Base-by-base conservation (phyloP, 2,329 filamentous ascomycete species). In the Immersiporthe knoxdaviesiana region DNA sequence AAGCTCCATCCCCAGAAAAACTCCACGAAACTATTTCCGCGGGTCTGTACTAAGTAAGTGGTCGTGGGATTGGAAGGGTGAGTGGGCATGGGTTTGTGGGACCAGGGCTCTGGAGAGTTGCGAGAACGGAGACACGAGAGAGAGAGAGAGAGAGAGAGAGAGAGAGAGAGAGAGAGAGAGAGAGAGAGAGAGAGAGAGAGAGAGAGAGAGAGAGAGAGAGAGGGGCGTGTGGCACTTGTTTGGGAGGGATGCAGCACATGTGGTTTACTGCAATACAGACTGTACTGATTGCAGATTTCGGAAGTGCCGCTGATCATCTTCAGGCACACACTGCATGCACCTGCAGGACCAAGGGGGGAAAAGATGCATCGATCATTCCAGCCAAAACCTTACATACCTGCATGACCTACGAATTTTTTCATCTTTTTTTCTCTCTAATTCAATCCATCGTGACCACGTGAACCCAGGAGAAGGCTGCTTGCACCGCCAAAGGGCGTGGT, bases 1-100 rank as follows among this genome's bases (percentile, higher is more conserved):
- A 59, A 59, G 10, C 30, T 3, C 21, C 44, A n/a, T 8, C 24
- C 30, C 24, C 32, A 21, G 56, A 6, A 35, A 58, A 16, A 4
- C 56, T 59, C 56, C 56, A n/a, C 56, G 32, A n/a, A n/a, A 11
- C 56, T 24, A 56, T 56, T 32, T 56, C 52, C 52, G 52, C 52
- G 52, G 44, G 14, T 12, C 6, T 18, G 10, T 16, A 56, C n/a
- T n/a, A n/a, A n/a, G n/a, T n/a, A n/a, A n/a, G 52, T 30, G 27
- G 52, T 18, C 24, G 52, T 30, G 14, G 24, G 44, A n/a, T n/a
- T n/a, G n/a, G 21, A n/a, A 47, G 7, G 52, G 52, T 18, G 52
- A 16, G 52, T 56, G 52, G 52, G 12, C 52, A 56, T 56, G 12
- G 14, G n/a, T n/a, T n/a, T 47, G 44, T 56, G 52, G 52, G 27